Evolutionary conservation across 257 asterid species (phyloP).

Genomic region (Penstemon eatonii): DNA sequence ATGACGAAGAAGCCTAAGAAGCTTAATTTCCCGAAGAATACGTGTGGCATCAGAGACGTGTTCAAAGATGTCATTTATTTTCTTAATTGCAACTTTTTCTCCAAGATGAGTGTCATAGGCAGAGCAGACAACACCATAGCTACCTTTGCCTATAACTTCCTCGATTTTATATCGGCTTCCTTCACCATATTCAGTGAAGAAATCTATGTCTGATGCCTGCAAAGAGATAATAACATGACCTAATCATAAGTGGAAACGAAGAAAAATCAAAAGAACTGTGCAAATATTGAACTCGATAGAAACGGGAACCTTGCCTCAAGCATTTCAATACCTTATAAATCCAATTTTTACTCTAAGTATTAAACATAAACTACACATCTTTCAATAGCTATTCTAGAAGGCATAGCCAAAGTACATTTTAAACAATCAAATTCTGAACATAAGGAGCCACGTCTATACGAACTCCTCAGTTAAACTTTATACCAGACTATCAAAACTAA

Average conservation of each 20-base stretch:
- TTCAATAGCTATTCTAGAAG: not conserved
- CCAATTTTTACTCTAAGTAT: not conserved
- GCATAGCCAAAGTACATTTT: not conserved
- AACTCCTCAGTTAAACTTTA: not conserved
- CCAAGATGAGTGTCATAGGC: constrained; percentile 88
- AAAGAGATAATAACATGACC: constrained; percentile 11
- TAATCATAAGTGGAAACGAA: too few relatives aligned
- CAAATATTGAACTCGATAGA: too few relatives aligned
- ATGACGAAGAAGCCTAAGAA: constrained; percentile 91
- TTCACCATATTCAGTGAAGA: constrained; percentile 94
- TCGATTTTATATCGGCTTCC: constrained; percentile 85
- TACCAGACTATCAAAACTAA: not conserved
- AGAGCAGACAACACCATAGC: constrained; percentile 95
- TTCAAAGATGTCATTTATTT: constrained; percentile 88
- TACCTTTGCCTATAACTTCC: constrained; percentile 94
- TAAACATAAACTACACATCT: not conserved
- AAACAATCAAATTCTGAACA: constrained; percentile 1
- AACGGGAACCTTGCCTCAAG: not conserved
- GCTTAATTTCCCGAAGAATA: constrained; percentile 89
- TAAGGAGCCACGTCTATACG: not conserved
- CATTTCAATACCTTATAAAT: not conserved
- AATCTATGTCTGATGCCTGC: constrained; percentile 78
- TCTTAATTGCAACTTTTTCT: constrained; percentile 87
- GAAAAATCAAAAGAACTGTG: too few relatives aligned
- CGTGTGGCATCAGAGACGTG: constrained; percentile 96